Conservation (phyloP, 1,284 basidiomycete genomes). For the Papiliotrema nemorosa region DNA sequence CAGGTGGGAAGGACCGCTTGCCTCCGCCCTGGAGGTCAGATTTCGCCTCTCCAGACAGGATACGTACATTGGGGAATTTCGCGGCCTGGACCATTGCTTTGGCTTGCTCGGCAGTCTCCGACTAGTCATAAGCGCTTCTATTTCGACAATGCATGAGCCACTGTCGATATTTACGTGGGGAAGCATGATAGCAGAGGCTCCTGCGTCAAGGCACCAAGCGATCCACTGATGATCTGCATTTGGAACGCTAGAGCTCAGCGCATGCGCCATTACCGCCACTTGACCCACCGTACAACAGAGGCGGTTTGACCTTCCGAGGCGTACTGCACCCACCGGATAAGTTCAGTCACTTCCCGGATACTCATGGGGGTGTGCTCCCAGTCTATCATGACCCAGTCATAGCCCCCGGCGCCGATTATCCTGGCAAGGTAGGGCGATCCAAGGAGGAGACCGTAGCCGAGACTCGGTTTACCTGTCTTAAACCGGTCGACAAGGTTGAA, state of each 20-base stretch:
- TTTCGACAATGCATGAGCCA: too few species aligned
- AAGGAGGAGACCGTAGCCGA: conserved; percentile 3
- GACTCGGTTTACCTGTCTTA: conserved; percentile 5
- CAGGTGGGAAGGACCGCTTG: conserved; percentile 16
- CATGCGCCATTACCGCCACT: too few species aligned
- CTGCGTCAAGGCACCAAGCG: conserved; percentile 26
- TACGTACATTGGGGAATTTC: conserved; percentile 17
- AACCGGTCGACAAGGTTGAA: conserved; percentile 14
- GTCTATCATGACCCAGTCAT: conserved; percentile 20
- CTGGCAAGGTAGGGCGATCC: conserved; percentile 8
- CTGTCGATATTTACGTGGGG: conserved; percentile 19
- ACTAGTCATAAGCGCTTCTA: too few species aligned
- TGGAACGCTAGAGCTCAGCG: too few species aligned
- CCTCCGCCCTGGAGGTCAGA: conserved; percentile 5
- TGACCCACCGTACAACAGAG: conserved; percentile 19
- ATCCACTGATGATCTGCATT: conserved; percentile 21
- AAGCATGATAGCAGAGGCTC: conserved; percentile 26
- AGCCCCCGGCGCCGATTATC: conserved; percentile 12
- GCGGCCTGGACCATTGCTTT: conserved; percentile 12
- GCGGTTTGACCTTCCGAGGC: conserved; percentile 20
- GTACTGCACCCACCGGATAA: conserved; percentile 19
- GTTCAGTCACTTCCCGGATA: conserved; percentile 18
- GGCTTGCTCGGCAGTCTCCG: conserved; percentile 24
- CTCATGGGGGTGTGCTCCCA: conserved; percentile 28
- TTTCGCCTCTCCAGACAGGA: too few species aligned